A percentile compares a stretch with the other conserved stretches of the same genome.
phyloP scores from a whole-genome alignment of 140 eudicot species.

The Flaveria floridana region DNA sequence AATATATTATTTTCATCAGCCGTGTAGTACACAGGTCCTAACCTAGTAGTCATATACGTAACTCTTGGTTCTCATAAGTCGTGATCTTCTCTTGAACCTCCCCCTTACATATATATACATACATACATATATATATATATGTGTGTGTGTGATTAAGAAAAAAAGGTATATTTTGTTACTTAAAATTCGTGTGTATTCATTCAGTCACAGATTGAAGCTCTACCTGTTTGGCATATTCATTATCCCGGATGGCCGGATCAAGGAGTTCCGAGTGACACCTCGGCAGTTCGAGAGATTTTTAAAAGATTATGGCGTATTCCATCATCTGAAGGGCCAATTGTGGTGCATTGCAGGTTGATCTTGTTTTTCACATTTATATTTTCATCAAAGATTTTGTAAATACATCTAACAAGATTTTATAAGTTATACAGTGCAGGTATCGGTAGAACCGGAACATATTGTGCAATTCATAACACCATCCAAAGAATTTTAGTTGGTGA shows the following conservation, averaged over 20 bases:
- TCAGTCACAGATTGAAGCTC: conserved; percentile 68
- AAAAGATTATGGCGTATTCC: conserved; percentile 55
- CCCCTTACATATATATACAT: no score
- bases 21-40: no score
- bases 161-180: background rate
- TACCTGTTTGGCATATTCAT: conserved; percentile 70
- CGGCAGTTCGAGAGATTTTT: conserved; percentile 83
- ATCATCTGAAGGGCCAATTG: conserved; percentile 75
- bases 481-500: conserved; percentile 86
- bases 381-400: conserved; percentile 15
- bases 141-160: background rate
- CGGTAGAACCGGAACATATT: conserved; percentile 95
- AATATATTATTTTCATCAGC: no score
- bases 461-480: conserved; percentile 74
- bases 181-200: background rate
- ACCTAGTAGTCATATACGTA: no score
- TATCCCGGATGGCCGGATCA: conserved; percentile 98
- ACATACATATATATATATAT: no score
- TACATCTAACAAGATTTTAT: conserved; percentile 27
- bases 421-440: conserved; percentile 78
- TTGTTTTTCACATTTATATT: background rate
- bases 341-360: conserved; percentile 93
- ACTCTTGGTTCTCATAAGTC: no score
- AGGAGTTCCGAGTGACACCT: conserved; percentile 77
- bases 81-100: background rate